Base-by-base conservation (phyloP, 495 filamentous ascomycete genomes). In the Parmelia sp. region DNA sequence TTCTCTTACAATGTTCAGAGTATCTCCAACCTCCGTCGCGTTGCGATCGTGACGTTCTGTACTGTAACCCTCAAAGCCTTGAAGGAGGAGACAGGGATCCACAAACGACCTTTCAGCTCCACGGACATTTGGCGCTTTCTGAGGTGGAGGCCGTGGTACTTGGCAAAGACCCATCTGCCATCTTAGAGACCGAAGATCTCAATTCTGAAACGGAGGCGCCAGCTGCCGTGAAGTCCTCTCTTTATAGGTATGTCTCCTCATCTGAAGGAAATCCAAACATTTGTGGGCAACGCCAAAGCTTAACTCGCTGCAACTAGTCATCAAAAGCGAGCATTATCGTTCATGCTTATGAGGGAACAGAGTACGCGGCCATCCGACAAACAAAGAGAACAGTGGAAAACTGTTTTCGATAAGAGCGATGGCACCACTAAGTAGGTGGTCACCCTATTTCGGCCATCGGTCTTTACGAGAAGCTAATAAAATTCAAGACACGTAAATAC, bases 1-100 rank as follows among this genome's bases (percentile, higher is more conserved):
- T 70, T 42, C 70, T 78, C 17, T 63, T 71, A 8, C 65, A 71
- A 3, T 68, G 72, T 44, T 69, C 71, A 0, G 57, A 74, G 5
- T 78, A 74, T 62, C 65, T 81, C 11, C 78, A 80, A 64, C 72
- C 77, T 56, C 78, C 77, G 1, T 29, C 47, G 3, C 49, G 36
- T 6, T 75, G 74, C 47, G 45, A 74, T 40, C 36, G 59, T 17
- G 69, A 79, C 27, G 70, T 73, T 1, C 68, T 25, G 29, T 81
- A 80, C 62, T 74, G 68, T 44, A 81, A 81, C 65, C 78, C 78
- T 1, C 78, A 81, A 31, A 64, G 72, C 21, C 70, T 80, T 7
- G 75, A 75, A 63, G 69, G 47, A 29, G 49, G 29, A 2, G 64
- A 76, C 59, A 31, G 64, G 1, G 42, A 70, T n/a, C 59, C 62